phyloP scores from a whole-genome alignment of 257 asterid genomes.

The Mitragyna speciosa region DNA sequence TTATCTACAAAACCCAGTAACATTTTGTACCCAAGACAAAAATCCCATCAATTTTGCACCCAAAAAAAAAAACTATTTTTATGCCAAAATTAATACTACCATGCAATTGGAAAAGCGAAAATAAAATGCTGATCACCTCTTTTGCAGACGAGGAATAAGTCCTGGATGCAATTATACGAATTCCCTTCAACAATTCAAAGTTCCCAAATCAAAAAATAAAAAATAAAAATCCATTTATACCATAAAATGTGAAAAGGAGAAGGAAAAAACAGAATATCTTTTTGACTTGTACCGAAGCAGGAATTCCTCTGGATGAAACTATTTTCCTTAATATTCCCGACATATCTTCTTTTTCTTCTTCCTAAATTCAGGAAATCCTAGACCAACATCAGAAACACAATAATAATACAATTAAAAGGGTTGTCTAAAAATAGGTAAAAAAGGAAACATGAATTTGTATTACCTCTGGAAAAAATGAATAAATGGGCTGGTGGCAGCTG shows the following conservation, averaged over 20 bases:
- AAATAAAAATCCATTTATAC: neutral
- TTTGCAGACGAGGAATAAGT: constrained; percentile 62
- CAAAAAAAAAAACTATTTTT: neutral
- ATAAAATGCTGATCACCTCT: constrained; percentile 38
- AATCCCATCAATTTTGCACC: neutral
- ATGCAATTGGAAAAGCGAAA: neutral
- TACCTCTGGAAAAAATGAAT: neutral
- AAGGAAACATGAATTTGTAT: neutral
- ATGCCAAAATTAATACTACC: neutral
- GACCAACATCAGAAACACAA: neutral
- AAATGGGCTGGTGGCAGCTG: neutral
- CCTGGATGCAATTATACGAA: constrained; percentile 57
- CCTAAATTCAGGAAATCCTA: neutral
- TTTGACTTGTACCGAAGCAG: constrained; percentile 40
- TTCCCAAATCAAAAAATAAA: constrained; percentile 5
- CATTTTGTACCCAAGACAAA: neutral
- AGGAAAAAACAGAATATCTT: neutral
- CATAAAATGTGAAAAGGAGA: neutral
- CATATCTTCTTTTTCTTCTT: constrained; percentile 38
- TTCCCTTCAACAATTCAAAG: constrained; percentile 47
- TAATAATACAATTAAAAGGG: neutral
- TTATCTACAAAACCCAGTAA: constrained; percentile 56
- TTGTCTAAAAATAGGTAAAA: neutral
- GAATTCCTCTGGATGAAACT: constrained; percentile 38
- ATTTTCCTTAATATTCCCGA: constrained; percentile 49